Percentiles rank a stretch among this genome's conserved stretches.
phyloP scores from a whole-genome alignment of 805 yeast genomes.

The Ogataea pini region DNA sequence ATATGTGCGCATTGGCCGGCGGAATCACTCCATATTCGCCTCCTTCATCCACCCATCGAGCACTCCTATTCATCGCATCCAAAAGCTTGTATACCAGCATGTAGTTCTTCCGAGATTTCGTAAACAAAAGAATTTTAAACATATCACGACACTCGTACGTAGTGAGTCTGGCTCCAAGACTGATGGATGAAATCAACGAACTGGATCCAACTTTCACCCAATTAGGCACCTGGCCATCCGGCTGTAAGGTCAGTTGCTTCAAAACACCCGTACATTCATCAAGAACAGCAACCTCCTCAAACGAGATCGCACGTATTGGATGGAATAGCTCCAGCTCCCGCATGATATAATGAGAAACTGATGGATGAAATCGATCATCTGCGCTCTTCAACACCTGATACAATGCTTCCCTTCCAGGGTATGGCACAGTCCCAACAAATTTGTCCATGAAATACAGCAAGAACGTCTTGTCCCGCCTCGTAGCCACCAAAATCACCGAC shows the following conservation, averaged over 20 bases:
- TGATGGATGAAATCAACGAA: slow-evolving; percentile 23
- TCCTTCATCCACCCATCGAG: slow-evolving; percentile 9
- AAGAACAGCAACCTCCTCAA: slow-evolving; percentile 26
- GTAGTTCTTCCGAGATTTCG: slow-evolving; percentile 23
- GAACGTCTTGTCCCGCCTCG: slow-evolving; percentile 26
- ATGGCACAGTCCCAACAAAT: slow-evolving; percentile 17
- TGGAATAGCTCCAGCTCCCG: slow-evolving; percentile 17
- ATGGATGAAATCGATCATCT: slow-evolving; percentile 14
- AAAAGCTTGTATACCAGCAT: slow-evolving; percentile 37
- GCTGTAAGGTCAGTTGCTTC: neutral
- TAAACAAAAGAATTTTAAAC: slow-evolving; percentile 23
- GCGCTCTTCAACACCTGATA: slow-evolving; percentile 17
- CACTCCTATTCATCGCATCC: slow-evolving; percentile 30
- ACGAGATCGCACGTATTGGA: slow-evolving; percentile 14
- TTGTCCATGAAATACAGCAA: slow-evolving; percentile 24
- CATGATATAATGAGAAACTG: slow-evolving; percentile 19
- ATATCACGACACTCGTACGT: slow-evolving; percentile 29
- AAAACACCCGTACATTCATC: slow-evolving; percentile 20
- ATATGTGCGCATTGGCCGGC: slow-evolving; percentile 42
- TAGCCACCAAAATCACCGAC: slow-evolving; percentile 22
- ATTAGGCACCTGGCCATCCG: slow-evolving; percentile 1
- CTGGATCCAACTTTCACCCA: slow-evolving; percentile 10
- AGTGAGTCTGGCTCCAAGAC: slow-evolving; percentile 26
- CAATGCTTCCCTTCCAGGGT: slow-evolving; percentile 29
- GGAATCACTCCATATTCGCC: slow-evolving; percentile 32